These are phyloP conservation scores for Anthoceros angustus DNA, from an alignment of 225 moss, liverwort and hornwort genomes.

Conservation along the genomic window DNA sequence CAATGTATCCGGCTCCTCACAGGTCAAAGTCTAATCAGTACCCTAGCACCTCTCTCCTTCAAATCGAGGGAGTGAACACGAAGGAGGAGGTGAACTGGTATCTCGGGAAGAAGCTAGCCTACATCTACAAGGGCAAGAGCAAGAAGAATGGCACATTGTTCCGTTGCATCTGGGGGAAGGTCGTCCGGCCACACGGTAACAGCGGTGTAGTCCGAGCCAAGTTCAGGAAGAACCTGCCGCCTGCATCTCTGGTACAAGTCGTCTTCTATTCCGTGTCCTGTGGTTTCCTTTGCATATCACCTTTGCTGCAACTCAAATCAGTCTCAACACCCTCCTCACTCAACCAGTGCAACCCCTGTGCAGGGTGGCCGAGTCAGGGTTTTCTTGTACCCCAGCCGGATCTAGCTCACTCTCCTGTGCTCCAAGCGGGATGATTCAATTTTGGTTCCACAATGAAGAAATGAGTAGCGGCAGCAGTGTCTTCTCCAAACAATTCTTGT, in stretches of 20 bases:
- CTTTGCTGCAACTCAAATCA: neutral
- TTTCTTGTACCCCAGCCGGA: constrained; percentile 73
- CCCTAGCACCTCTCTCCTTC: constrained; percentile 61
- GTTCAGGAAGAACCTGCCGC: constrained; percentile 75
- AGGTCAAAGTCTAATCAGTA: constrained; percentile 87
- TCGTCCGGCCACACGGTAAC: constrained; percentile 56
- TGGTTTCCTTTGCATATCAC: too few species aligned
- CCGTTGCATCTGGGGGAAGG: constrained; percentile 85
- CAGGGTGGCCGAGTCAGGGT: constrained; percentile 76
- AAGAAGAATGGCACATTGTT: constrained; percentile 69
- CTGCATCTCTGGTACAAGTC: constrained; percentile 42
- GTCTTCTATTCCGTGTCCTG: too few species aligned
- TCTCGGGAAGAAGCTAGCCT: constrained; percentile 69
- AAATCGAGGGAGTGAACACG: constrained; percentile 75
- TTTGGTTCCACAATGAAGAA: too few species aligned
- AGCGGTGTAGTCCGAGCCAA: constrained; percentile 70
- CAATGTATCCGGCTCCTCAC: neutral
- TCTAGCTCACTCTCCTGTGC: constrained; percentile 12
- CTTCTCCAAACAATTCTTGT: too few species aligned
- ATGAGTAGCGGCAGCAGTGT: too few species aligned
- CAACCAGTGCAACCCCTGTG: neutral
- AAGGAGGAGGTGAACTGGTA: constrained; percentile 77
- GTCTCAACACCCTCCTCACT: neutral
- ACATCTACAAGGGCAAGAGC: constrained; percentile 77
- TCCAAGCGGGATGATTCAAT: too few species aligned